phyloP scores from a whole-genome alignment of 148 eudicot genomes.

The Polygonum aviculare region DNA sequence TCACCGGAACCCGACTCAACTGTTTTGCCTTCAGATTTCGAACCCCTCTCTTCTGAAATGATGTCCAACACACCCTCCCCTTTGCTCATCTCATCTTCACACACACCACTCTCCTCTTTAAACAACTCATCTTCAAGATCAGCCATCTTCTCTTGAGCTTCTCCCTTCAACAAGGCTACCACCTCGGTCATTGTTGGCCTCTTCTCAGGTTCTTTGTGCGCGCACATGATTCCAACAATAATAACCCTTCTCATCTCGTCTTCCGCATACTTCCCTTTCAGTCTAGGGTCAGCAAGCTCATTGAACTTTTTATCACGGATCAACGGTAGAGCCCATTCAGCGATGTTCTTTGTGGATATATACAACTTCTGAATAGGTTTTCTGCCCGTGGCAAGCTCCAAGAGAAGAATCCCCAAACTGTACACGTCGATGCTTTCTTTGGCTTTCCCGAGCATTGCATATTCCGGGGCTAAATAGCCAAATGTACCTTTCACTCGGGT shows the following conservation, averaged over 20 bases:
- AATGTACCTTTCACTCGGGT: slow-evolving; percentile 75
- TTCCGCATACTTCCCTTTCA: slow-evolving; percentile 53
- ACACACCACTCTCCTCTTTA: slow-evolving; percentile 11
- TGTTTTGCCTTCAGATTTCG: slow-evolving; percentile 2
- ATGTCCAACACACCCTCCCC: slow-evolving; percentile 6
- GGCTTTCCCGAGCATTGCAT: slow-evolving; percentile 77
- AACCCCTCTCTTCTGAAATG: slow-evolving; percentile 9
- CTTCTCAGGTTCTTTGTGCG: slow-evolving; percentile 55
- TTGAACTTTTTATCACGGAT: slow-evolving; percentile 43
- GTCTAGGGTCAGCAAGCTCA: slow-evolving; percentile 60
- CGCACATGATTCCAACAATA: slow-evolving; percentile 53
- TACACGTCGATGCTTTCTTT: slow-evolving; percentile 79
- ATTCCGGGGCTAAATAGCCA: slow-evolving; percentile 81
- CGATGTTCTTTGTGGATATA: slow-evolving; percentile 35
- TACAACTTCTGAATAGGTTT: slow-evolving; percentile 60
- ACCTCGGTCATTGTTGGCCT: slow-evolving; percentile 81
- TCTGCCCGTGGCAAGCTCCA: slow-evolving; percentile 75
- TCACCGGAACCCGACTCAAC: not conserved
- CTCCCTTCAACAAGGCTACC: slow-evolving; percentile 62
- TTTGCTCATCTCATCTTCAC: slow-evolving; percentile 15
- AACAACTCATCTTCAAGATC: slow-evolving; percentile 52
- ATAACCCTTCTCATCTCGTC: slow-evolving; percentile 56
- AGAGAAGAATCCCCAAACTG: slow-evolving; percentile 82
- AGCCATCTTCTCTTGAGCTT: slow-evolving; percentile 42
- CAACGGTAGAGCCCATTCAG: slow-evolving; percentile 76